Conservation (phyloP, 768 basidiomycete genomes). For the Lentinula boryana region DNA sequence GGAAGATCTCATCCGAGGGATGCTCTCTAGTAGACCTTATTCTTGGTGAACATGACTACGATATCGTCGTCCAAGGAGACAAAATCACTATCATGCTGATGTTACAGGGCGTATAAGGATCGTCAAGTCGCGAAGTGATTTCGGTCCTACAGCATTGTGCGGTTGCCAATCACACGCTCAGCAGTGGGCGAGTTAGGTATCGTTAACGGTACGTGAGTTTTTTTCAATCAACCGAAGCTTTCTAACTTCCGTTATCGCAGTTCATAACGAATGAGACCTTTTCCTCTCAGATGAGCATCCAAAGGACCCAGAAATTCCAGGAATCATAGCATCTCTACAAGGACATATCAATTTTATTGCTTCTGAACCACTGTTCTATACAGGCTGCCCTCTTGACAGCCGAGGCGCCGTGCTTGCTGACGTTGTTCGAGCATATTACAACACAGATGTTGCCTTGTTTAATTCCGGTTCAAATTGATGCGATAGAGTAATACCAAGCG, state of each 20-base stretch:
- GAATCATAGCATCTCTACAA: neutral
- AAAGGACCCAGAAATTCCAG: neutral
- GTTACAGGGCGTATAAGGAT: neutral
- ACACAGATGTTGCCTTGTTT: neutral
- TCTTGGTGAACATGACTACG: neutral
- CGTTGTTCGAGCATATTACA: neutral
- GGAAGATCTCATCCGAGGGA: neutral
- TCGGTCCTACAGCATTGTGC: neutral
- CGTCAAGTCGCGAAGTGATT: neutral
- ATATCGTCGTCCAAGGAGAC: neutral
- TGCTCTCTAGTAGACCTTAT: neutral
- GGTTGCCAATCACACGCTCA: neutral
- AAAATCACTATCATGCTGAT: neutral
- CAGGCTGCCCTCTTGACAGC: neutral
- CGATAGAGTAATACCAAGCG: neutral
- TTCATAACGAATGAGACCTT: neutral
- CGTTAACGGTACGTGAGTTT: neutral
- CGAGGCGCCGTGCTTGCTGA: neutral
- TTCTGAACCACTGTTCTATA: neutral
- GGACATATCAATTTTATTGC: neutral
- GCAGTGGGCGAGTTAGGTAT: neutral
- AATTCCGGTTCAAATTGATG: neutral
- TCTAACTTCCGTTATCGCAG: slow-evolving; percentile 23
- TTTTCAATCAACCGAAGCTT: slow-evolving; percentile 48
- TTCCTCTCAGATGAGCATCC: neutral